A percentile compares a stretch with the other conserved stretches of the same genome.
phyloP scores from a whole-genome alignment of 1,284 basidiomycete species.

The Malassezia psittaci region DNA sequence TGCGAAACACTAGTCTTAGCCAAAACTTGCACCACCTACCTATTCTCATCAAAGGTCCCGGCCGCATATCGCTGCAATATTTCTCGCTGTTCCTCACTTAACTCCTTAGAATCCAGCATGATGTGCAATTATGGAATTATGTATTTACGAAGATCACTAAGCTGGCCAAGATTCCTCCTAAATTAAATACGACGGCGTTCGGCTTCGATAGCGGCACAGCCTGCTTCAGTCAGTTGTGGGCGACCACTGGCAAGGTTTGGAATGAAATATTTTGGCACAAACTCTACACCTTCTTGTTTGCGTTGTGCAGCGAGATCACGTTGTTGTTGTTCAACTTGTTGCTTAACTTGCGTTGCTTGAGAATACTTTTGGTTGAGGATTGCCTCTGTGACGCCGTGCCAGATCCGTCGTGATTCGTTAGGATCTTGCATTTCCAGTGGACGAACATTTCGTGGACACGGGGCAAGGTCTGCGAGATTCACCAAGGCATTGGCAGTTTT shows the following conservation, averaged over 20 bases:
- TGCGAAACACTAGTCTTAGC: background rate
- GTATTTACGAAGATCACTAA: too few species aligned
- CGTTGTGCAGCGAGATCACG: slow-evolving; percentile 32
- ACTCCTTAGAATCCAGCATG: background rate
- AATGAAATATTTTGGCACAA: slow-evolving; percentile 70
- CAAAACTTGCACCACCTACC: background rate
- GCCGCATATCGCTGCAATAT: background rate
- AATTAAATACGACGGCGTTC: slow-evolving; percentile 19
- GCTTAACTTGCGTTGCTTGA: slow-evolving; percentile 37
- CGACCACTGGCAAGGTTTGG: slow-evolving; percentile 63
- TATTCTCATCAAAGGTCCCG: background rate
- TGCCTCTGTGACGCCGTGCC: slow-evolving; percentile 63
- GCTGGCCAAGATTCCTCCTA: background rate
- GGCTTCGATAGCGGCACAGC: slow-evolving; percentile 43
- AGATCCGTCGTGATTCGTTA: slow-evolving; percentile 74
- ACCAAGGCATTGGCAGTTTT: slow-evolving; percentile 59
- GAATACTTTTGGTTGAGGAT: slow-evolving; percentile 72
- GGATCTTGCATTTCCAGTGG: slow-evolving; percentile 67
- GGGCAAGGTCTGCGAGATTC: slow-evolving; percentile 63
- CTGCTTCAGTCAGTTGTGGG: slow-evolving; percentile 58
- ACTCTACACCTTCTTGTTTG: slow-evolving; percentile 16
- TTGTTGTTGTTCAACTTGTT: slow-evolving; percentile 40
- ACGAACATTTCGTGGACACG: slow-evolving; percentile 75
- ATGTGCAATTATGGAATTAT: too few species aligned
- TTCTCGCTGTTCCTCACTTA: background rate